Conservation (phyloP, 2,329 filamentous ascomycete species). For the Phialophora macrospora region DNA sequence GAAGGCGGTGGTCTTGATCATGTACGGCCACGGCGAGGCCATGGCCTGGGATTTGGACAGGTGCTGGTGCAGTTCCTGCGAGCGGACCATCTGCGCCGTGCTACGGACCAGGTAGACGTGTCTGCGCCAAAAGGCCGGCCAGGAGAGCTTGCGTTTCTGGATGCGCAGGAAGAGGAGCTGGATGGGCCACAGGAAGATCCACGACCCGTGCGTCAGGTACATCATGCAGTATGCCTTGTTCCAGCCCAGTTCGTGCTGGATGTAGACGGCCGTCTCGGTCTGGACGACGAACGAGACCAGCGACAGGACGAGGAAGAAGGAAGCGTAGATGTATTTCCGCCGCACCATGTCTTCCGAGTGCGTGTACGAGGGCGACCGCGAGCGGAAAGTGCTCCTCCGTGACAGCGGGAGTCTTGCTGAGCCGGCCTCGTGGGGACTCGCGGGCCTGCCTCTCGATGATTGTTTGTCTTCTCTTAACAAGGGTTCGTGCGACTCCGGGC, state of each 20-base stretch:
- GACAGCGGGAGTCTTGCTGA: conserved; percentile 49
- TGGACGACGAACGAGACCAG: conserved; percentile 89
- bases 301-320: conserved; percentile 79
- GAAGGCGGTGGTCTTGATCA: conserved; percentile 77
- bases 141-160: conserved; percentile 77
- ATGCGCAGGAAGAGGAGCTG: conserved; percentile 80
- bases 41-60: conserved; percentile 52
- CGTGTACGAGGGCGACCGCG: conserved; percentile 71
- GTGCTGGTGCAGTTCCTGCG: conserved; percentile 67
- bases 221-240: conserved; percentile 99
- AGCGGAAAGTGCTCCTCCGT: conserved; percentile 74
- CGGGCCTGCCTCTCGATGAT: conserved; percentile 45
- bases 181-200: conserved; percentile 84
- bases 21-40: conserved; percentile 68
- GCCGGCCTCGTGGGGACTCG: conserved; percentile 40
- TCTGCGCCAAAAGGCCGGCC: conserved; percentile 82
- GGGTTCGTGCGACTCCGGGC: conserved; percentile 59
- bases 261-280: conserved; percentile 93
- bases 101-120: conserved; percentile 67
- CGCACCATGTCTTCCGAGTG: conserved; percentile 69
- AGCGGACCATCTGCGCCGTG: conserved; percentile 83
- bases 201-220: conserved; percentile 92
- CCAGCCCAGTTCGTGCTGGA: conserved; percentile 90
- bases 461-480: conserved; percentile 56
- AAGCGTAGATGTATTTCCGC: conserved; percentile 85